These are phyloP conservation scores for Dipteronia dyeriana DNA, from an alignment of 345 rosid genomes.

Conservation along the genomic window DNA sequence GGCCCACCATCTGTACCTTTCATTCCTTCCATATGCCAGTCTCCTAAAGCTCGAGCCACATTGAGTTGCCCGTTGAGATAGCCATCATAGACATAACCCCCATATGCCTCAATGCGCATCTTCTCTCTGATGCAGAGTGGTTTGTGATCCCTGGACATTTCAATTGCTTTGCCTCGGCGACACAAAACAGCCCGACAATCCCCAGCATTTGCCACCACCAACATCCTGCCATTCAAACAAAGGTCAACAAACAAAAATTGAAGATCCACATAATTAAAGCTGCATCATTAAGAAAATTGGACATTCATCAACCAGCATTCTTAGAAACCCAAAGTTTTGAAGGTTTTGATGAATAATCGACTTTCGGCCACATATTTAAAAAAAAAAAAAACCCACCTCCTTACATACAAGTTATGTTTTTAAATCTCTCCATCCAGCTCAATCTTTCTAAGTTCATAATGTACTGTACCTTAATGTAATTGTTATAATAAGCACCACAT, in stretches of 20 bases:
- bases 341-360: background rate
- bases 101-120: conserved; percentile 71
- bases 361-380: background rate
- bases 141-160: conserved; percentile 90
- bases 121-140: conserved; percentile 64
- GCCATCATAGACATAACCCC: conserved; percentile 67
- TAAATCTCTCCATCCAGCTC: background rate
- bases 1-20: conserved; percentile 71
- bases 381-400: background rate
- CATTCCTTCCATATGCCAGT: conserved; percentile 91
- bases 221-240: conserved; percentile 43
- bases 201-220: conserved; percentile 93
- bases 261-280: background rate
- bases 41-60: conserved; percentile 91
- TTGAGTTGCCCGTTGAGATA: conserved; percentile 81
- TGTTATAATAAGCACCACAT: background rate
- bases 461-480: background rate
- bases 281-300: background rate
- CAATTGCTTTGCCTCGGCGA: conserved; percentile 75
- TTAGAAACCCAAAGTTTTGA: background rate
- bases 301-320: conserved; percentile 1
- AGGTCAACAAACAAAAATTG: conserved; percentile 3
- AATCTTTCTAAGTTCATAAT: background rate
- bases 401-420: background rate
- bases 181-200: conserved; percentile 87